Evolutionary conservation across 208 protist species (phyloP).

Genomic region (Crithidia thermophila): DNA sequence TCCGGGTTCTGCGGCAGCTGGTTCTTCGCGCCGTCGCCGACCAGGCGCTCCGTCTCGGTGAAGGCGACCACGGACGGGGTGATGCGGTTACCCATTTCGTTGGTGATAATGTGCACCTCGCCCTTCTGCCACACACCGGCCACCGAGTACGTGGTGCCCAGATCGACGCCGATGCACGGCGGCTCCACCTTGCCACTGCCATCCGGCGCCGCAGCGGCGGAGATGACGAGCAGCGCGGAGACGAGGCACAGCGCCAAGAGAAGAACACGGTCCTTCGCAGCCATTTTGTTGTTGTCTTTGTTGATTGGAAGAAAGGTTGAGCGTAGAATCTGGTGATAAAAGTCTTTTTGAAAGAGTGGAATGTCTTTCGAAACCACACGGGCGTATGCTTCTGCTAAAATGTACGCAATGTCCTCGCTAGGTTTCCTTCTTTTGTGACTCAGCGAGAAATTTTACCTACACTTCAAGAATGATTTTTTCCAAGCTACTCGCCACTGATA

Average conservation of each 20-base stretch:
- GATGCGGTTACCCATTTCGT: slow-evolving; percentile 93
- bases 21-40: slow-evolving; percentile 92
- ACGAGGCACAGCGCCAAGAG: slow-evolving; percentile 29
- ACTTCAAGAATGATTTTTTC: too few species aligned
- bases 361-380: too few species aligned
- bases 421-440: neutral
- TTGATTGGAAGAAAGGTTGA: neutral
- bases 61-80: slow-evolving; percentile 98
- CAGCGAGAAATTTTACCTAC: neutral
- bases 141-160: slow-evolving; percentile 97
- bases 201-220: slow-evolving; percentile 50
- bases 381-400: too few species aligned
- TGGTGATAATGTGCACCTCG: slow-evolving; percentile 91
- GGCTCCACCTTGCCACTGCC: slow-evolving; percentile 78
- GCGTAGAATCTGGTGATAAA: too few species aligned
- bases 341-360: too few species aligned
- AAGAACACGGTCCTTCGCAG: slow-evolving; percentile 7
- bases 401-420: too few species aligned
- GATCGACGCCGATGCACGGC: slow-evolving; percentile 94
- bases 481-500: too few species aligned
- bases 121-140: slow-evolving; percentile 97
- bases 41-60: slow-evolving; percentile 91
- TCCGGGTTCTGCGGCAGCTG: slow-evolving; percentile 91
- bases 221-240: slow-evolving; percentile 23
- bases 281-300: slow-evolving; percentile 2